Base-by-base conservation (phyloP, 176 grass and related monocot genomes). In the Stipa capillata region DNA sequence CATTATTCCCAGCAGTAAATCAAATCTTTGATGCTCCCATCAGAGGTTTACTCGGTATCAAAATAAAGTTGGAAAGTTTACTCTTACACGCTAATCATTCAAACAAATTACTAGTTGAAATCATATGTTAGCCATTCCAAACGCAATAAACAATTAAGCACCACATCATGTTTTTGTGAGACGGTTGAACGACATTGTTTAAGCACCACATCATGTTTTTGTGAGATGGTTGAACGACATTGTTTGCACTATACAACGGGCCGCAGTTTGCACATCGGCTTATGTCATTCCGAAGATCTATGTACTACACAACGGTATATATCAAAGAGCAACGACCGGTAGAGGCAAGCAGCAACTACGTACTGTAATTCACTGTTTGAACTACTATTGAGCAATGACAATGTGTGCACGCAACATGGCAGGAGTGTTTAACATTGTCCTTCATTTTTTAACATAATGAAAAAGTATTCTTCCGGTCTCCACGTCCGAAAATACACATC, bases 391-490 rank as follows among this genome's bases (percentile, higher is more conserved):
- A 70, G 33, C 85, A 9, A 69, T 15, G 42, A 69, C 78, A 3
- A 69, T 11, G 42, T 61, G 72, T 77, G 79, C 43, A 87, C 78
- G 43, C 85, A 70, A 70, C 52, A 73, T 35, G 50, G 24, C 41
- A 42, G 16, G 24, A 40, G 61, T 76, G 70, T 86, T 58, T 59
- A 33, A 58, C 31, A 12, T 24, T 12, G 23, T 31, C 50, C 60
- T 20, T 56, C 35, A 42, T 18, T n/a, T n/a, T n/a, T n/a, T n/a
- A n/a, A n/a, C n/a, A n/a, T n/a, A n/a, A n/a, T n/a, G n/a, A n/a
- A n/a, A n/a, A n/a, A n/a, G n/a, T n/a, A n/a, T n/a, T n/a, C n/a
- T n/a, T n/a, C n/a, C n/a, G n/a, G n/a, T n/a, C n/a, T n/a, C n/a
- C n/a, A n/a, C n/a, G n/a, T n/a, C n/a, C n/a, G n/a, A n/a, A n/a